phyloP scores from a whole-genome alignment of 805 yeast genomes.

The Starmerella etchellsii region DNA sequence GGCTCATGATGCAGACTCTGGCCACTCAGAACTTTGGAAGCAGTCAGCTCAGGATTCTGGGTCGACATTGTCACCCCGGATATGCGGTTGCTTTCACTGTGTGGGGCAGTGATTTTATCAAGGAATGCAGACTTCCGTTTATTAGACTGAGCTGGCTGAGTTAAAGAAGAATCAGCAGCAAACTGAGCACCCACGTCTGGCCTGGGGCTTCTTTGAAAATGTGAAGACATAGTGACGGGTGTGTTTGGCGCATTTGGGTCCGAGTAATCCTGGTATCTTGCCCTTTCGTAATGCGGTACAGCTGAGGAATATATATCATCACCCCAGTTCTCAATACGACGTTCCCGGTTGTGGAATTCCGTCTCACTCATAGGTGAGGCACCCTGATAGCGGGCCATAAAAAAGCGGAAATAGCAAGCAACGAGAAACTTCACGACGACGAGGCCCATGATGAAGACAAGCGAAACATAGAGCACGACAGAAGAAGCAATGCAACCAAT shows the following conservation, averaged over 20 bases:
- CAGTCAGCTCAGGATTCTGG: slow-evolving; percentile 24
- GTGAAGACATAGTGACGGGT: slow-evolving; percentile 7
- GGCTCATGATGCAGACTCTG: slow-evolving; percentile 24
- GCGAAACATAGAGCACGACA: slow-evolving; percentile 66
- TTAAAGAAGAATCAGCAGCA: neutral
- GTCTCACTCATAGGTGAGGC: slow-evolving; percentile 49
- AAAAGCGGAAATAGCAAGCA: slow-evolving; percentile 86
- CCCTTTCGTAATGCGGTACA: neutral
- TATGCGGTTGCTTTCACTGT: slow-evolving; percentile 11
- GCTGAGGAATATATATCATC: slow-evolving; percentile 39
- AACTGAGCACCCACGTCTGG: slow-evolving; percentile 9
- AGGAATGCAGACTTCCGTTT: slow-evolving; percentile 18
- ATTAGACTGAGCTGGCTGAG: neutral
- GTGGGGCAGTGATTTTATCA: slow-evolving; percentile 16
- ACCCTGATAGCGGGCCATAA: slow-evolving; percentile 67
- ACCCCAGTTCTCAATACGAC: slow-evolving; percentile 75
- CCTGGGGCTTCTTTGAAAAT: neutral
- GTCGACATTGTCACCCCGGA: slow-evolving; percentile 24
- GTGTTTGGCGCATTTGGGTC: neutral
- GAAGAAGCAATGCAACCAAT: slow-evolving; percentile 89
- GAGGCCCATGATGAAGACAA: slow-evolving; percentile 72
- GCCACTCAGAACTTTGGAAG: slow-evolving; percentile 26
- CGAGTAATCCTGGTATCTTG: neutral
- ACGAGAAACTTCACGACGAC: slow-evolving; percentile 65
- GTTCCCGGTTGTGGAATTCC: slow-evolving; percentile 46